These are phyloP conservation scores for Penicillium pancosmium DNA, from an alignment of 495 filamentous ascomycete genomes.

Conservation along the genomic window DNA sequence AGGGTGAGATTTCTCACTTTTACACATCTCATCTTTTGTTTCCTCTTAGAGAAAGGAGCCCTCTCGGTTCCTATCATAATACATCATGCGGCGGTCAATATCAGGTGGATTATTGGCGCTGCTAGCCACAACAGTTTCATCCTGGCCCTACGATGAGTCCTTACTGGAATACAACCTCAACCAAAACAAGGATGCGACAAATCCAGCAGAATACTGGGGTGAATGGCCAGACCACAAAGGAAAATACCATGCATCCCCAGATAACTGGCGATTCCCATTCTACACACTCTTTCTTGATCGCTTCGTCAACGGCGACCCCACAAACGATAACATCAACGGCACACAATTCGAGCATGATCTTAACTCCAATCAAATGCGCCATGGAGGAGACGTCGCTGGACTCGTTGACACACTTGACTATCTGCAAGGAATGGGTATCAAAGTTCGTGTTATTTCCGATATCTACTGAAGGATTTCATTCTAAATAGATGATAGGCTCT, in stretches of 20 bases:
- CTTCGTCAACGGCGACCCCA: conserved; percentile 71
- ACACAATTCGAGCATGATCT: conserved; percentile 70
- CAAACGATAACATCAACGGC: conserved; percentile 70
- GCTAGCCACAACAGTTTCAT: conserved; percentile 32
- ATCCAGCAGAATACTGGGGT: conserved; percentile 63
- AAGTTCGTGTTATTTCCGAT: conserved; percentile 45
- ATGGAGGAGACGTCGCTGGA: conserved; percentile 70
- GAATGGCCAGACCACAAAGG: conserved; percentile 53
- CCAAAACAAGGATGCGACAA: conserved; percentile 55
- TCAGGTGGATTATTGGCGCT: conserved; percentile 36
- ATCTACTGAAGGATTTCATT: background rate
- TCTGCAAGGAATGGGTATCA: conserved; percentile 73
- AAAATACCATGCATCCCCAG: conserved; percentile 57
- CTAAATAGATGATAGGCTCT: conserved; percentile 46
- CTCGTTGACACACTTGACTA: conserved; percentile 70
- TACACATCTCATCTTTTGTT: background rate
- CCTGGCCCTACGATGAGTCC: conserved; percentile 57
- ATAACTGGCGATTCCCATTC: conserved; percentile 71
- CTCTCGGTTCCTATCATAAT: background rate
- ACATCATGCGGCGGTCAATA: conserved; percentile 40
- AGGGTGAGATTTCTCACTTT: background rate
- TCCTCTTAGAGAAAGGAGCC: background rate
- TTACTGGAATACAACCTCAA: conserved; percentile 64
- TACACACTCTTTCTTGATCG: conserved; percentile 72
- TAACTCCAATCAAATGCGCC: conserved; percentile 67